Evolutionary conservation across 257 asterid genomes (phyloP).

Genomic region (Nicotiana tabacum): DNA sequence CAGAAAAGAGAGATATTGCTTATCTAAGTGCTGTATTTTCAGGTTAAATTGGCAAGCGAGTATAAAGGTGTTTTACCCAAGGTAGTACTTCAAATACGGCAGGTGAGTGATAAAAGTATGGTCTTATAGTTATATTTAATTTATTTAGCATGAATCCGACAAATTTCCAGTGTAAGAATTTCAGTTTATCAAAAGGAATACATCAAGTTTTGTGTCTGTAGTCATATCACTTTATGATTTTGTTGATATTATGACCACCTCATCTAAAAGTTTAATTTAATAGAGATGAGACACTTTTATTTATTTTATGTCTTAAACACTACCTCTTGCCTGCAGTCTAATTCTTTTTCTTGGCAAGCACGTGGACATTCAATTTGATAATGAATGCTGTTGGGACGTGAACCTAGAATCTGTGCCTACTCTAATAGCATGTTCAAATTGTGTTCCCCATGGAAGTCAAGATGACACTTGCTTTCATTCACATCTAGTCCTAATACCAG

Average conservation of each 20-base stretch:
- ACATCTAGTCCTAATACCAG: background rate
- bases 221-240: background rate
- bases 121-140: background rate
- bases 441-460: background rate
- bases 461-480: background rate
- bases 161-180: background rate
- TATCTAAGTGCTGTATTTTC: conserved; percentile 20
- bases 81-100: conserved; percentile 62
- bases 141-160: background rate
- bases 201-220: background rate
- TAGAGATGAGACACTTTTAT: background rate
- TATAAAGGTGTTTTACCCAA: conserved; percentile 85
- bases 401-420: background rate
- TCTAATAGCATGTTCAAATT: background rate
- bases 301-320: background rate
- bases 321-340: background rate
- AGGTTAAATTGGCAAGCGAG: conserved; percentile 71
- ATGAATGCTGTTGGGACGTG: background rate
- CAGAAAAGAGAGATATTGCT: background rate
- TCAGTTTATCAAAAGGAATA: background rate
- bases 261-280: background rate
- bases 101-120: conserved; percentile 35
- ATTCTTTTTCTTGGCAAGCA: background rate
- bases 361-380: background rate
- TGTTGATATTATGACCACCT: background rate